These are phyloP conservation scores for Viola odorata DNA, from an alignment of 345 rosid genomes.

Conservation along the genomic window DNA sequence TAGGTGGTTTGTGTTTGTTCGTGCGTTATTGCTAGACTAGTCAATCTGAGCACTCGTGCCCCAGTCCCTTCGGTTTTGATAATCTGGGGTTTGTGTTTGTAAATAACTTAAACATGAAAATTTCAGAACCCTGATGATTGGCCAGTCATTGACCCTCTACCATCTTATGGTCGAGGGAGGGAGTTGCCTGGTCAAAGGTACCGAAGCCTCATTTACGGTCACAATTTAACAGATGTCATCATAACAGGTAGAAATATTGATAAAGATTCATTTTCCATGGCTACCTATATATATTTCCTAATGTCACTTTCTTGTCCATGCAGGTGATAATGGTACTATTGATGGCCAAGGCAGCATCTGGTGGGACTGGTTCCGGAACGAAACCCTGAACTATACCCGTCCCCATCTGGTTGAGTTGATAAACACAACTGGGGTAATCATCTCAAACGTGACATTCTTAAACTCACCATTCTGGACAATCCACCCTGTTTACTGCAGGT, in stretches of 20 bases:
- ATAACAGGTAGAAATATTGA: constrained; percentile 63
- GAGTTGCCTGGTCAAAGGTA: constrained; percentile 87
- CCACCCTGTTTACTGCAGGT: constrained; percentile 99
- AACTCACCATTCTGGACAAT: constrained; percentile 97
- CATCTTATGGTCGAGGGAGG: constrained; percentile 95
- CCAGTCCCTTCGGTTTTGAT: constrained; percentile 5
- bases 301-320: constrained; percentile 15
- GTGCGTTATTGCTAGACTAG: constrained; percentile 5
- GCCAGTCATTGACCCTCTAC: constrained; percentile 93
- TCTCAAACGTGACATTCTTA: constrained; percentile 83
- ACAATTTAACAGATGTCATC: constrained; percentile 80
- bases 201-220: constrained; percentile 85
- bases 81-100: constrained; percentile 4
- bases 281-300: constrained; percentile 10
- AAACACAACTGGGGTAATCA: constrained; percentile 70
- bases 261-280: constrained; percentile 1
- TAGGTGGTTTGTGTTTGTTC: constrained; percentile 7
- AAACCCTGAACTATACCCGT: constrained; percentile 74
- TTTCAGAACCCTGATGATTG: constrained; percentile 70
- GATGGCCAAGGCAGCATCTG: constrained; percentile 93
- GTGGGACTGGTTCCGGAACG: constrained; percentile 78
- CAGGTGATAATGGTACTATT: constrained; percentile 90
- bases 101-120: constrained; percentile 12
- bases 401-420: constrained; percentile 95
- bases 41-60: constrained; percentile 4